phyloP scores from a whole-genome alignment of 2,329 filamentous ascomycete genomes.

The Raffaelea albimanens region DNA sequence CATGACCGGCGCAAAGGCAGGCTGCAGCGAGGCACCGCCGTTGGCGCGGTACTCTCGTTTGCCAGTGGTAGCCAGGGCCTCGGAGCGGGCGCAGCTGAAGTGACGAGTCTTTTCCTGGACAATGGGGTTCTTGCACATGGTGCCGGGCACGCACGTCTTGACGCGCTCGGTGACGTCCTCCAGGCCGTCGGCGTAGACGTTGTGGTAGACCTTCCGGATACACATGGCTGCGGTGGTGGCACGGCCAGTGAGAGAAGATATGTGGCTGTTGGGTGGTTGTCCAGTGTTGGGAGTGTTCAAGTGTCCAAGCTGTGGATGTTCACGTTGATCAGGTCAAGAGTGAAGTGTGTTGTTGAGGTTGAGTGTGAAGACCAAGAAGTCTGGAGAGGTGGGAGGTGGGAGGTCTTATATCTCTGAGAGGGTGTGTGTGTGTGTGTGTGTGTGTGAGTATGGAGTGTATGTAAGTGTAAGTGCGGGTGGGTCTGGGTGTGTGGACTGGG shows the following conservation, averaged over 20 bases:
- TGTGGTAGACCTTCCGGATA: constrained; percentile 22
- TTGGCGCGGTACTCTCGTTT: neutral
- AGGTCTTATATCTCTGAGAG: neutral
- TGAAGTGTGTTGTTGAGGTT: neutral
- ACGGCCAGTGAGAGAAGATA: neutral
- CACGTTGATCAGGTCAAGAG: neutral
- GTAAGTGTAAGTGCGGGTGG: neutral
- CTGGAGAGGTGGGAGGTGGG: too few species aligned
- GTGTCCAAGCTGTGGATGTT: neutral
- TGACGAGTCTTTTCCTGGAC: constrained; percentile 6
- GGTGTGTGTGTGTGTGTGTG: constrained; percentile 1
- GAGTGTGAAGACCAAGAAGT: neutral
- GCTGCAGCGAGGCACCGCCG: neutral
- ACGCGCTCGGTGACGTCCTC: constrained; percentile 21
- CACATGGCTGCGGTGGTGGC: constrained; percentile 20
- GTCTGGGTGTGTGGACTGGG: neutral
- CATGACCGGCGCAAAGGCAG: neutral
- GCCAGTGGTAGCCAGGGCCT: constrained; percentile 5
- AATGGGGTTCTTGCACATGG: constrained; percentile 17
- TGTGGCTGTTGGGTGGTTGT: constrained; percentile 2
- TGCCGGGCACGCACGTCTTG: constrained; percentile 19
- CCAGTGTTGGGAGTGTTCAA: too few species aligned
- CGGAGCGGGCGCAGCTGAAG: constrained; percentile 6
- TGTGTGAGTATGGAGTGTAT: neutral
- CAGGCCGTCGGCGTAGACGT: constrained; percentile 21